Evolutionary conservation across 768 basidiomycete species (phyloP).

Genomic region (Gyrodon lividus): DNA sequence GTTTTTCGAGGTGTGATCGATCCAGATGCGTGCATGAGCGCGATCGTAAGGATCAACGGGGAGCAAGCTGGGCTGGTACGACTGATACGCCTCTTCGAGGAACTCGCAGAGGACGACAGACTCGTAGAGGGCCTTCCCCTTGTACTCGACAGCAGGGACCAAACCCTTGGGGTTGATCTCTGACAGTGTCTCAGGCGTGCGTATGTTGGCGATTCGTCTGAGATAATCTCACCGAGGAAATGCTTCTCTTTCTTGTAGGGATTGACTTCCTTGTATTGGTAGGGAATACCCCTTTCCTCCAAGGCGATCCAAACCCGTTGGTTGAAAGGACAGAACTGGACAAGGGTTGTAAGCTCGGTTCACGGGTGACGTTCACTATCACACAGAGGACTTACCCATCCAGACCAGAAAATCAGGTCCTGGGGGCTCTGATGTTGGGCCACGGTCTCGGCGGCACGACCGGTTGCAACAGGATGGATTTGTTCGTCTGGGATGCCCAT

Average conservation of each 20-base stretch:
- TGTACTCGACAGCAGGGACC: constrained; percentile 57
- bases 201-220: background rate
- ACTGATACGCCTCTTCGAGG: constrained; percentile 56
- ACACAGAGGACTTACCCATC: constrained; percentile 45
- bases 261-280: constrained; percentile 67
- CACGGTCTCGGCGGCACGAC: constrained; percentile 49
- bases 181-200: constrained; percentile 10
- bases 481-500: constrained; percentile 49
- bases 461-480: constrained; percentile 61
- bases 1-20: constrained; percentile 53
- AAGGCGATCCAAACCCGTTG: constrained; percentile 66
- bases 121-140: constrained; percentile 58
- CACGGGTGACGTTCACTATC: background rate
- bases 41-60: constrained; percentile 51
- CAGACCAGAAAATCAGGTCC: constrained; percentile 57
- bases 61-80: constrained; percentile 45
- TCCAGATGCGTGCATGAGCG: constrained; percentile 55
- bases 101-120: constrained; percentile 64
- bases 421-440: constrained; percentile 50
- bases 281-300: constrained; percentile 64
- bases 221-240: constrained; percentile 43
- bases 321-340: constrained; percentile 55
- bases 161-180: constrained; percentile 69
- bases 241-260: constrained; percentile 67
- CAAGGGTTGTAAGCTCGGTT: background rate